Percentiles rank a stretch among this genome's conserved stretches.
Evolutionary conservation across 495 filamentous ascomycete genomes (phyloP).

Genomic region (Penicillium bovifimosum): DNA sequence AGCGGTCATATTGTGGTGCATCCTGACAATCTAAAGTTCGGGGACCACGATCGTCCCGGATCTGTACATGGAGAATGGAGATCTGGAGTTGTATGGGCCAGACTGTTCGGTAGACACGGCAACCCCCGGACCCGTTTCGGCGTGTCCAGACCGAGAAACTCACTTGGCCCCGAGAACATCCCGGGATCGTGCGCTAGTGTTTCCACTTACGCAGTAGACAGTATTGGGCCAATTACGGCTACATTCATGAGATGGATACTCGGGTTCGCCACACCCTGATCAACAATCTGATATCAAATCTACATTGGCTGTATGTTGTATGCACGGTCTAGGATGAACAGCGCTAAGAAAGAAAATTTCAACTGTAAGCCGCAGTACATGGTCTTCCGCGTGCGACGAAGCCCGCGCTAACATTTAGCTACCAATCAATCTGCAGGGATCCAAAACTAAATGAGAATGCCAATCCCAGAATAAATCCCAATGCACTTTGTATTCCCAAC

Average conservation of each 20-base stretch:
- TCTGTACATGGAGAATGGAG: background rate
- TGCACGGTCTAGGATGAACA: conserved; percentile 1
- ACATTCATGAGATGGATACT: background rate
- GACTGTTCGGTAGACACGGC: conserved; percentile 19
- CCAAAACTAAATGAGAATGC: background rate
- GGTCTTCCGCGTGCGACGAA: background rate
- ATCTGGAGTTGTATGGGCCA: conserved; percentile 2
- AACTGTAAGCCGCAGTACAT: background rate
- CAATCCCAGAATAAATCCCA: background rate
- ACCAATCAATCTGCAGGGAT: background rate
- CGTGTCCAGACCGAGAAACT: conserved; percentile 7
- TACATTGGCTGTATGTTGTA: background rate
- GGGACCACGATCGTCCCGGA: background rate
- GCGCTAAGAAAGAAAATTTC: conserved; percentile 1
- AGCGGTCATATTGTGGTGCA: conserved; percentile 1
- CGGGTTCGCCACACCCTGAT: conserved; percentile 3
- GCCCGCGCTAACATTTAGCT: background rate
- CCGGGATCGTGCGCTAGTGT: background rate
- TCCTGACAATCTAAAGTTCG: background rate
- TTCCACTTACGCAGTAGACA: too few species aligned
- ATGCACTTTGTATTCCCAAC: background rate
- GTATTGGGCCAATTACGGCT: background rate
- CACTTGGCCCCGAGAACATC: background rate
- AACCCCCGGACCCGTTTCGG: conserved; percentile 17
- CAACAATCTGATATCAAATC: conserved; percentile 5